A percentile compares a stretch with the other conserved stretches of the same genome.
Evolutionary conservation across 352 stramenopile species (phyloP).

Genomic region (Globisporangium solare): DNA sequence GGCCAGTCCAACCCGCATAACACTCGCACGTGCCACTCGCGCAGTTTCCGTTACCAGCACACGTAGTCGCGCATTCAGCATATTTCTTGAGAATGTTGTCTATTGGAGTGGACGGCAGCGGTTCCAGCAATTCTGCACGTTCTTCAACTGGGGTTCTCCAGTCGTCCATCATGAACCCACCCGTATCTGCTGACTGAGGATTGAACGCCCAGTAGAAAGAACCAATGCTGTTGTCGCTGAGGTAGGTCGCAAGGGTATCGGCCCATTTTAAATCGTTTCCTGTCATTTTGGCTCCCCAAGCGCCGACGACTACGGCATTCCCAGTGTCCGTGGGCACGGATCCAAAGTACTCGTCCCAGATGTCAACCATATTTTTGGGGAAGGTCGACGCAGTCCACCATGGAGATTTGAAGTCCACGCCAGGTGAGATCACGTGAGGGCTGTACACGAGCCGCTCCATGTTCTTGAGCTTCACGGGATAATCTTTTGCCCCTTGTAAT

Average conservation of each 20-base stretch:
- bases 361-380: slow-evolving; percentile 55
- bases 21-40: slow-evolving; percentile 44
- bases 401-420: slow-evolving; percentile 54
- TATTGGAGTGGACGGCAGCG: slow-evolving; percentile 36
- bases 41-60: slow-evolving; percentile 44
- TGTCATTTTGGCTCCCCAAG: slow-evolving; percentile 63
- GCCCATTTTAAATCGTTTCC: slow-evolving; percentile 58
- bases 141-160: slow-evolving; percentile 59
- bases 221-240: slow-evolving; percentile 46
- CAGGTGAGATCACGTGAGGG: slow-evolving; percentile 58
- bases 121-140: slow-evolving; percentile 42
- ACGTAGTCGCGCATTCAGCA: slow-evolving; percentile 31
- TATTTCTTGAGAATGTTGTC: slow-evolving; percentile 34
- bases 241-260: slow-evolving; percentile 38
- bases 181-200: slow-evolving; percentile 62
- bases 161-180: slow-evolving; percentile 65
- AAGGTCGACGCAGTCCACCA: slow-evolving; percentile 60
- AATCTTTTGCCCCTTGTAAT: slow-evolving; percentile 50
- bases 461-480: slow-evolving; percentile 61
- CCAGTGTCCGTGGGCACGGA: slow-evolving; percentile 53
- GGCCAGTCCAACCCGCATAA: slow-evolving; percentile 54
- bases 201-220: slow-evolving; percentile 83
- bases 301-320: slow-evolving; percentile 55
- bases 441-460: slow-evolving; percentile 71
- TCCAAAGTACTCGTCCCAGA: slow-evolving; percentile 71